phyloP scores from a whole-genome alignment of 345 rosid species.

The Eutrema japonicum region DNA sequence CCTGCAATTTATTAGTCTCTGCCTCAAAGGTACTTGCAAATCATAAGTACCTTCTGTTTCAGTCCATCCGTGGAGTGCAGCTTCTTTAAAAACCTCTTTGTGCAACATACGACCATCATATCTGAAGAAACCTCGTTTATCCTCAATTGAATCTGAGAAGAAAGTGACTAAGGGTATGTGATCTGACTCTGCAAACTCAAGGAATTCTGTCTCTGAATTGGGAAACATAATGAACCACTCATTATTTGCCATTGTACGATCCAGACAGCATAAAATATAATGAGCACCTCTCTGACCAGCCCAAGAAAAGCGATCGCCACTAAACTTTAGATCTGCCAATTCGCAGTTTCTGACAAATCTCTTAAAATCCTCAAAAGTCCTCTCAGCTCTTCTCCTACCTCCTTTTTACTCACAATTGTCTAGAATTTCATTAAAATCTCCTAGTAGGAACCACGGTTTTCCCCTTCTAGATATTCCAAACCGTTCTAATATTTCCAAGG shows the following conservation, averaged over 20 bases:
- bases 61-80: too few species aligned
- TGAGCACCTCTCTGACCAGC: neutral
- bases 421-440: neutral
- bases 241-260: neutral
- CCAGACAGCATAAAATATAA: fast-evolving
- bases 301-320: neutral
- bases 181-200: neutral
- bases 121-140: neutral
- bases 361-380: neutral
- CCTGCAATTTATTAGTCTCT: too few species aligned
- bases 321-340: neutral
- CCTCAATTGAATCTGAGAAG: neutral
- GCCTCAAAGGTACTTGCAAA: too few species aligned
- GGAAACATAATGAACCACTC: neutral
- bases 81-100: neutral
- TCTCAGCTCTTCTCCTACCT: neutral
- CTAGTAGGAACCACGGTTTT: neutral
- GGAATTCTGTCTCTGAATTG: neutral
- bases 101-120: too few species aligned
- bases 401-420: neutral
- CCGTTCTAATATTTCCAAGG: neutral
- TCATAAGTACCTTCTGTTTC: too few species aligned
- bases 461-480: neutral
- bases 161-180: neutral
- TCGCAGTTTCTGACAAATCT: neutral